These are phyloP conservation scores for Curvularia eragrostidis DNA, from an alignment of 2,329 filamentous ascomycete genomes.

Conservation along the genomic window DNA sequence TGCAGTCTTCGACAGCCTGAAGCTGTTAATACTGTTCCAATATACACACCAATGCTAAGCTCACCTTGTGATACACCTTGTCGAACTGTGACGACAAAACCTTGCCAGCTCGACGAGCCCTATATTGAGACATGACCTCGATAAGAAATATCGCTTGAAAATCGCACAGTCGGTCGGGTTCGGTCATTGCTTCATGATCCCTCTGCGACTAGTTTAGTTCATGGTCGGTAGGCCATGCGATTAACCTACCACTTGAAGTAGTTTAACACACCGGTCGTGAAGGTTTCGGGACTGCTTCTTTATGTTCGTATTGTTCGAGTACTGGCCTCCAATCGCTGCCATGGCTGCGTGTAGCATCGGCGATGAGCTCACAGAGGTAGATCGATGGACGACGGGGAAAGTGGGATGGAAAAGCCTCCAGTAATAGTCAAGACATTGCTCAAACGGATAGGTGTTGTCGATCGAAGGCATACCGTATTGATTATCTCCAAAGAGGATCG, in stretches of 20 bases:
- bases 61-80: conserved; percentile 46
- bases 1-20: conserved; percentile 32
- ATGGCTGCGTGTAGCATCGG: conserved; percentile 56
- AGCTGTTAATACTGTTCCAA: conserved; percentile 18
- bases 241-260: conserved; percentile 45
- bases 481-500: conserved; percentile 45
- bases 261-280: conserved; percentile 52
- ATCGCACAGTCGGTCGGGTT: conserved; percentile 48
- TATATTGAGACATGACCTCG: conserved; percentile 53
- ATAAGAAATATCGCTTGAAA: conserved; percentile 55
- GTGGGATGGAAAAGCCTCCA: conserved; percentile 55
- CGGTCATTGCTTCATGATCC: conserved; percentile 31
- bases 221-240: background rate
- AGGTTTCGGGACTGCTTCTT: conserved; percentile 48
- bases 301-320: conserved; percentile 44
- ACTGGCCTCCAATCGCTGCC: conserved; percentile 53
- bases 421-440: conserved; percentile 54
- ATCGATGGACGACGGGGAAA: conserved; percentile 54
- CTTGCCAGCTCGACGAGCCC: conserved; percentile 48
- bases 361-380: conserved; percentile 49
- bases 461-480: conserved; percentile 49
- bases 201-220: conserved; percentile 38
- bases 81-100: conserved; percentile 50
- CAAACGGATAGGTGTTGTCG: conserved; percentile 42
- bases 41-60: background rate